Evolutionary conservation across 148 eudicot species (phyloP).

Genomic region (Dianthus caryophyllus): DNA sequence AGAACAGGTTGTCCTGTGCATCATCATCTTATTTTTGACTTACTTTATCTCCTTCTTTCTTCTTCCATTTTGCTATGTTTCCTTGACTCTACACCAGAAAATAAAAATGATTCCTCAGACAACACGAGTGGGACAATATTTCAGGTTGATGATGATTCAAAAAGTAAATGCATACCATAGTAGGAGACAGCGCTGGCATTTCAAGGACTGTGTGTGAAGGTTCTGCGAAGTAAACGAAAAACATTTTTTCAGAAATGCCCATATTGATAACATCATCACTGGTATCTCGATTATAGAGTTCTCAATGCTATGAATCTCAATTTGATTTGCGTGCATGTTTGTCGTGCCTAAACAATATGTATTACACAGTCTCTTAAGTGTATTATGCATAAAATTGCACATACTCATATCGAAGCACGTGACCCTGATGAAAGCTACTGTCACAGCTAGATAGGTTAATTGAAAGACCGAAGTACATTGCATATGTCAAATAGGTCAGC

Average conservation of each 20-base stretch:
- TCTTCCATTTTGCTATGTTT: conserved; percentile 80
- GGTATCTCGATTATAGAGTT: too few species aligned
- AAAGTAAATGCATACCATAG: conserved; percentile 56
- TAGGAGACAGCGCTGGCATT: conserved; percentile 97
- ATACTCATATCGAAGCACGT: too few species aligned
- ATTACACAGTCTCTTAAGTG: too few species aligned
- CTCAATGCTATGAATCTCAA: too few species aligned
- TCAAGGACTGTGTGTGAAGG: conserved; percentile 55
- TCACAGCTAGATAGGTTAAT: too few species aligned
- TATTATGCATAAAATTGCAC: too few species aligned
- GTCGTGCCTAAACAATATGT: too few species aligned
- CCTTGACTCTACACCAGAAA: conserved; percentile 70
- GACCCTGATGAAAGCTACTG: background rate
- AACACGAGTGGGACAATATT: background rate
- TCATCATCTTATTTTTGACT: conserved; percentile 18
- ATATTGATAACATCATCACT: background rate
- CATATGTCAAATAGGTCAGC: too few species aligned
- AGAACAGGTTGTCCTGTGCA: background rate
- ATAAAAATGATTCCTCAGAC: background rate
- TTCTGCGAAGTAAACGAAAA: conserved; percentile 44
- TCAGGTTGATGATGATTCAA: background rate
- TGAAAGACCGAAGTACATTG: too few species aligned
- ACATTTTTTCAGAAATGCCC: background rate
- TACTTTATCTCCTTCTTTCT: conserved; percentile 96
- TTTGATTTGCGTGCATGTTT: too few species aligned